phyloP scores from a whole-genome alignment of 352 stramenopile species.

The Pythium monospermum region DNA sequence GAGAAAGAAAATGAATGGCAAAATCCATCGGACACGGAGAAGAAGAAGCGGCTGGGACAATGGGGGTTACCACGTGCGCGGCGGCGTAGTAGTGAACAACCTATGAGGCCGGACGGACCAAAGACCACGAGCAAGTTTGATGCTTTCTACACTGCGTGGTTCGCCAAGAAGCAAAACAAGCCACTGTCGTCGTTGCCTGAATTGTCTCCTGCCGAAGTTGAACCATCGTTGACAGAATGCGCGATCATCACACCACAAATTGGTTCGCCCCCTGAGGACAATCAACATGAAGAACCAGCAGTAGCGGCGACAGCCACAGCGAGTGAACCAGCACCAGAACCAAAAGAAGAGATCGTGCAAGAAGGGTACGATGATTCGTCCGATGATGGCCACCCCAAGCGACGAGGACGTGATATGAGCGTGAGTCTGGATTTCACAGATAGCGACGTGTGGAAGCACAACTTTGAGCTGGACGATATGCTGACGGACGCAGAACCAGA shows the following conservation, averaged over 20 bases:
- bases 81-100: constrained; percentile 33
- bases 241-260: constrained; percentile 11
- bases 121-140: constrained; percentile 51
- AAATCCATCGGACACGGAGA: constrained; percentile 23
- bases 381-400: constrained; percentile 29
- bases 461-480: constrained; percentile 69
- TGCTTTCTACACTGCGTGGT: constrained; percentile 73
- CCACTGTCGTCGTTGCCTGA: neutral
- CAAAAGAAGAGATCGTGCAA: neutral
- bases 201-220: neutral
- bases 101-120: constrained; percentile 34
- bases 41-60: constrained; percentile 64
- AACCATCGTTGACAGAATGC: neutral
- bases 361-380: constrained; percentile 13
- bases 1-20: constrained; percentile 14
- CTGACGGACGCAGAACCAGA: constrained; percentile 43
- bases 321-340: constrained; percentile 14
- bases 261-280: neutral
- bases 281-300: neutral
- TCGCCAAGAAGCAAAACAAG: constrained; percentile 42
- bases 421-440: constrained; percentile 73
- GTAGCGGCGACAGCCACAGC: constrained; percentile 1
- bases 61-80: constrained; percentile 58
- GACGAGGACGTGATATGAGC: constrained; percentile 49
- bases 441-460: constrained; percentile 59